phyloP scores from a whole-genome alignment of 1,284 basidiomycete species.

The Melampsora allii-populina region DNA sequence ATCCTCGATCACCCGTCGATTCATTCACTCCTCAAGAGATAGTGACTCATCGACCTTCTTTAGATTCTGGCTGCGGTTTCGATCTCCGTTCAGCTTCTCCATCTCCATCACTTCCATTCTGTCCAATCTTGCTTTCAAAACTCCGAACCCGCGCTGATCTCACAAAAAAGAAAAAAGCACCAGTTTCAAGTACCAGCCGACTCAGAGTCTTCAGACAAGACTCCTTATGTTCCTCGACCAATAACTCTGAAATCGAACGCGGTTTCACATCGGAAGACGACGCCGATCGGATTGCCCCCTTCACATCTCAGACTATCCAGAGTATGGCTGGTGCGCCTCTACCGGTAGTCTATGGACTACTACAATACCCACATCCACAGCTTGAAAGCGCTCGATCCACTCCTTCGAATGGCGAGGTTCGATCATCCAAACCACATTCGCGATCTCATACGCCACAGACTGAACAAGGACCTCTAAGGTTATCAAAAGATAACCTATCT shows the following conservation, averaged over 20 bases:
- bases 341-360: slow-evolving; percentile 5
- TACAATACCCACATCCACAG: neutral
- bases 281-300: neutral
- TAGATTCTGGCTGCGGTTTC: too few species aligned
- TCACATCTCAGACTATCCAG: neutral
- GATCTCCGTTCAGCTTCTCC: too few species aligned
- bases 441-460: neutral
- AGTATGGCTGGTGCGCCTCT: slow-evolving; percentile 16
- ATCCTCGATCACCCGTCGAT: neutral
- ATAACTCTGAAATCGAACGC: slow-evolving; percentile 8
- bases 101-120: too few species aligned
- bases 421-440: neutral
- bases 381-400: neutral
- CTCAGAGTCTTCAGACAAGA: neutral
- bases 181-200: slow-evolving; percentile 8
- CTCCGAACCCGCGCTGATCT: too few species aligned
- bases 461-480: neutral
- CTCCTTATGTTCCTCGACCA: neutral
- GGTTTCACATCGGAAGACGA: slow-evolving; percentile 17
- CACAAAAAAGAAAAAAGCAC: slow-evolving; percentile 7
- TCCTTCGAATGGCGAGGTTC: slow-evolving; percentile 1
- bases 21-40: neutral
- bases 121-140: too few species aligned
- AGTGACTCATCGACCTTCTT: too few species aligned
- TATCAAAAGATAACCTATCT: slow-evolving; percentile 23